Evolutionary conservation across 257 asterid genomes (phyloP).

Genomic region (Solanum raphanifolium): DNA sequence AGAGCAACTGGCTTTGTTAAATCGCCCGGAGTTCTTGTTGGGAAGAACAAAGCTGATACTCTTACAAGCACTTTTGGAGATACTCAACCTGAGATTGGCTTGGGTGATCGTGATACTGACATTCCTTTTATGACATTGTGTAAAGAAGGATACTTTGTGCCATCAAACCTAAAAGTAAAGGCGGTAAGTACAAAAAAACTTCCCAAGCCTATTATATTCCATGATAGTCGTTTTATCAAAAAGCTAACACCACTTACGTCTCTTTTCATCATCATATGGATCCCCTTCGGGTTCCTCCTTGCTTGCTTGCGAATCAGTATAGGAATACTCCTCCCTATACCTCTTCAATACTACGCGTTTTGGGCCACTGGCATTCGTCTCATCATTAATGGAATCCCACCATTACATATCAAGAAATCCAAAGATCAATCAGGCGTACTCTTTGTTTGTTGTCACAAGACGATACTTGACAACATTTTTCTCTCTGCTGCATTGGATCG

Average conservation of each 20-base stretch:
- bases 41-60: slow-evolving; percentile 13
- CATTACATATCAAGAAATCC: background rate
- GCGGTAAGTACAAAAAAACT: background rate
- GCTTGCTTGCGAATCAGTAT: background rate
- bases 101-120: slow-evolving; percentile 18
- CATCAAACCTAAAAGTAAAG: background rate
- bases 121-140: slow-evolving; percentile 18
- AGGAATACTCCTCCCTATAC: background rate
- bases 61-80: slow-evolving; percentile 6
- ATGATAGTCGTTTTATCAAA: slow-evolving; percentile 28
- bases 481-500: slow-evolving; percentile 15
- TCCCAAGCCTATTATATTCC: slow-evolving; percentile 26
- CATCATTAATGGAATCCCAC: slow-evolving; percentile 14
- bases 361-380: background rate
- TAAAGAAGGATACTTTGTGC: slow-evolving; percentile 7
- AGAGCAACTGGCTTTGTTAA: slow-evolving; percentile 21
- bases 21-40: slow-evolving; percentile 15
- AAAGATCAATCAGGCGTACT: background rate
- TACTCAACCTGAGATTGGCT: slow-evolving; percentile 15
- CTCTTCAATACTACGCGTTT: background rate
- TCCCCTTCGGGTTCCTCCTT: slow-evolving; percentile 19
- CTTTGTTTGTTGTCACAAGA: slow-evolving; percentile 17
- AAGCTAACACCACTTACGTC: slow-evolving; percentile 21
- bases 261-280: slow-evolving; percentile 21
- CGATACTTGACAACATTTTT: background rate